Conservation (phyloP, 2,329 filamentous ascomycete genomes). For the Hypoxylon sp. region DNA sequence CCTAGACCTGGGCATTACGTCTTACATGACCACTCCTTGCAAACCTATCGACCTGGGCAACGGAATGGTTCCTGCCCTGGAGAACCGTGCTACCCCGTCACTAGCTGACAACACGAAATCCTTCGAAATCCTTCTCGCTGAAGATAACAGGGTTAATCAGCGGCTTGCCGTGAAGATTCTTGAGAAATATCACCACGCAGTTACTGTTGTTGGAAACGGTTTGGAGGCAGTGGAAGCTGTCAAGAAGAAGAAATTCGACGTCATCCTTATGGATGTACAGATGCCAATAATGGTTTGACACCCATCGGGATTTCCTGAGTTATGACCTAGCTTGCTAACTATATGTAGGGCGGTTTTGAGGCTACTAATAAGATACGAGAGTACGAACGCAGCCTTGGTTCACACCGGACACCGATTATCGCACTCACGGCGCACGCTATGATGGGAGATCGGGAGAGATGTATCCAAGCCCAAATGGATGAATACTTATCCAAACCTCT, state of each 20-base stretch:
- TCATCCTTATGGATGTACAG: conserved; percentile 98
- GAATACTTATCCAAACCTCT: conserved; percentile 97
- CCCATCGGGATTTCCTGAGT: conserved; percentile 25
- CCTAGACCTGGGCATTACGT: conserved; percentile 95
- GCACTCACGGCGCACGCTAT: conserved; percentile 98
- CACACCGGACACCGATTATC: conserved; percentile 92
- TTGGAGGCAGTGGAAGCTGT: conserved; percentile 93
- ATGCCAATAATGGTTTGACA: conserved; percentile 97
- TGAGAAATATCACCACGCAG: conserved; percentile 94
- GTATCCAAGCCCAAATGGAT: conserved; percentile 99
- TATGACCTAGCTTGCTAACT: conserved; percentile 32
- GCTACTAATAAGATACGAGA: conserved; percentile 96
- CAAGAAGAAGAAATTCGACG: conserved; percentile 92
- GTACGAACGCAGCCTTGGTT: conserved; percentile 86
- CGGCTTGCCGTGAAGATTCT: conserved; percentile 95
- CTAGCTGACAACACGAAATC: conserved; percentile 95
- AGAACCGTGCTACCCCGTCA: conserved; percentile 91
- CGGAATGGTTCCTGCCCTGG: conserved; percentile 93
- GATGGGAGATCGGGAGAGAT: conserved; percentile 98
- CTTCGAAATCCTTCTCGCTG: conserved; percentile 93
- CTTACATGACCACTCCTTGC: conserved; percentile 98
- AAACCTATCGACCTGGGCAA: conserved; percentile 94
- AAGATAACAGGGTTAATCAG: conserved; percentile 98
- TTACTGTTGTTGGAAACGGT: conserved; percentile 95
- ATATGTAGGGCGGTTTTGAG: conserved; percentile 86